A percentile compares a stretch with the other conserved stretches of the same genome.
These are phyloP conservation scores for Laguncularia racemosa DNA, from an alignment of 345 rosid genomes.

Conservation along the genomic window DNA sequence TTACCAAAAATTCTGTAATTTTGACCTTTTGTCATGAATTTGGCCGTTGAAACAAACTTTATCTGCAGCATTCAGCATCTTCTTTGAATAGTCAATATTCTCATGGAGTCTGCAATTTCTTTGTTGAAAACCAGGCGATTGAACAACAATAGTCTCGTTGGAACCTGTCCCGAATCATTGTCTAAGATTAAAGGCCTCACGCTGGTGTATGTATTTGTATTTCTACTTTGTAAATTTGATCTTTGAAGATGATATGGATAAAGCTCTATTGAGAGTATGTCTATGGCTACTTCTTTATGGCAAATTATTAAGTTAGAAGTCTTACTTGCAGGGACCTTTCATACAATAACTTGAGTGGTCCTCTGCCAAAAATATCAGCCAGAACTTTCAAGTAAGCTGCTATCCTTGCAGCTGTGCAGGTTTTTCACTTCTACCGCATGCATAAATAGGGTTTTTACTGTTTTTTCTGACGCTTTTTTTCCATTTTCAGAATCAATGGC, in stretches of 20 bases:
- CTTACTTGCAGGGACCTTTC: conserved; percentile 63
- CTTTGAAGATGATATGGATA: background rate
- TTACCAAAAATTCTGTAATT: background rate
- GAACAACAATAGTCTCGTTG: conserved; percentile 83
- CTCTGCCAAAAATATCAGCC: conserved; percentile 75
- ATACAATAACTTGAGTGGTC: conserved; percentile 76
- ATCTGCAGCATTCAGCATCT: background rate
- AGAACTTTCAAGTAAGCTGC: conserved; percentile 79
- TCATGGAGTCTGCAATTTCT: conserved; percentile 2
- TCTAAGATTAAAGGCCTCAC: conserved; percentile 71
- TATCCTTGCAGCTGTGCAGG: background rate
- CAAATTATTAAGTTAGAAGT: background rate
- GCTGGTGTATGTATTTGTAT: conserved; percentile 53
- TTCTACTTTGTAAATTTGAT: background rate
- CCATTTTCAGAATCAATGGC: conserved; percentile 56
- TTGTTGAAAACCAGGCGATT: conserved; percentile 55
- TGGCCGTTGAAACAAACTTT: no score
- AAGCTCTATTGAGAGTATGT: background rate
- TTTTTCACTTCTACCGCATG: background rate
- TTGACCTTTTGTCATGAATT: no score
- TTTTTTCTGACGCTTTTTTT: conserved; percentile 5
- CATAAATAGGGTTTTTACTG: background rate
- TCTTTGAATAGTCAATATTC: background rate
- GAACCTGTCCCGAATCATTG: conserved; percentile 65
- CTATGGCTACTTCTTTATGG: background rate